Evolutionary conservation across 805 yeast species (phyloP), one percentile per base, ranked within the genome.

Genomic region (Candida germanica): DNA sequence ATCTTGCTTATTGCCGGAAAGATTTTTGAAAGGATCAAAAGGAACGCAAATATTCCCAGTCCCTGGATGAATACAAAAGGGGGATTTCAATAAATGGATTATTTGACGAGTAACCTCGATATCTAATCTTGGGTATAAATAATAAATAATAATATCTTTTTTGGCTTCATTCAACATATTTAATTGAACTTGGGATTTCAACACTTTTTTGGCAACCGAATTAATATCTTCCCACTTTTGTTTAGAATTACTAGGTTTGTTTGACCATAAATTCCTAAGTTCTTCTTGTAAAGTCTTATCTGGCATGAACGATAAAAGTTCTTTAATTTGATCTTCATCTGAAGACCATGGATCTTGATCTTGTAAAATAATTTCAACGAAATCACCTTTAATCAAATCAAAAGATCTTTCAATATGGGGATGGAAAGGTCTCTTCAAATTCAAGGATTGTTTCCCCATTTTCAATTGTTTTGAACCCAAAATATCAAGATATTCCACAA

Each of bases 21-120:
- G 46, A 43, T 65, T 66, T 26, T 62, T 53, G 3, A 44, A 38
- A 1, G 81, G 79, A 48, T 77, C 79, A 44, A 77, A 83, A 0
- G 98, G 96, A 6, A 93, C 96, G 75, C 98, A 93, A 3, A 93
- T 85, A 50, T 86, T 83, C 6, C 96, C 96, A 0, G 98, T 93
- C 2, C 87, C 81, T 2, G 98, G 98, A 58, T 93, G 98, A 28
- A 93, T 80, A 66, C 98, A 91, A 58, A 93, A 93, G 12, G 98
- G 98, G 1, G 97, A 85, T 56, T 93, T 93, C 50, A 93, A 73
- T 61, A 93, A 79, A 67, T 93, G 98, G 62, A 81, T 87, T 52
- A 89, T 71, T 56, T 85, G 93, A 47, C 82, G 75, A 6, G 98
- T 84, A 23, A 93, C 98, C 59, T 89, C 95, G 32, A 85, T 80